Evolutionary conservation across 2,329 filamentous ascomycete species (phyloP).

Genomic region (Ciborinia camelliae): DNA sequence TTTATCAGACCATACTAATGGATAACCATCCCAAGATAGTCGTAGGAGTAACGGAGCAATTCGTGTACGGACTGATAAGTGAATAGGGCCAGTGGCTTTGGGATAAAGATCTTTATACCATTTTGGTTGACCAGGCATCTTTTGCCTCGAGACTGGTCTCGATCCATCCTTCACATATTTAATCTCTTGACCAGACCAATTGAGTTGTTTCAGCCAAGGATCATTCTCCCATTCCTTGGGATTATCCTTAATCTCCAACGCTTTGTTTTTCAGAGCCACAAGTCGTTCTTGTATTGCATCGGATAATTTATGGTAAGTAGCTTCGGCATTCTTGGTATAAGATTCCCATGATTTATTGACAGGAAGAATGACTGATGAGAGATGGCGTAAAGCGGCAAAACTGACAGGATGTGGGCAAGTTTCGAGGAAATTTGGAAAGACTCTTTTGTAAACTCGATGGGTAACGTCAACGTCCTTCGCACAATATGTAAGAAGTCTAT

Average conservation of each 20-base stretch:
- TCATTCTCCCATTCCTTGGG: conserved; percentile 70
- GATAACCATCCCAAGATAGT: conserved; percentile 84
- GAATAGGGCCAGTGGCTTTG: conserved; percentile 65
- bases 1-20: conserved; percentile 88
- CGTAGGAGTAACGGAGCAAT: conserved; percentile 82
- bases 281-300: conserved; percentile 76
- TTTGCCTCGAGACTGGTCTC: conserved; percentile 76
- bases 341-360: conserved; percentile 84
- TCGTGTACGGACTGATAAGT: conserved; percentile 79
- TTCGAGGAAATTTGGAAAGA: conserved; percentile 84
- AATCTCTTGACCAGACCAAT: conserved; percentile 92
- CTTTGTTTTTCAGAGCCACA: conserved; percentile 69
- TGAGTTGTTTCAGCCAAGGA: conserved; percentile 88
- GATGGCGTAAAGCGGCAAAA: conserved; percentile 86
- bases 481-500: conserved; percentile 88
- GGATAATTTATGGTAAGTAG: conserved; percentile 73
- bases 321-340: conserved; percentile 81
- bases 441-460: conserved; percentile 88
- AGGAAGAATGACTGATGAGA: conserved; percentile 90
- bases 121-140: conserved; percentile 88
- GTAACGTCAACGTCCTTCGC: conserved; percentile 92
- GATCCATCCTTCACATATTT: conserved; percentile 86
- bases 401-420: conserved; percentile 96
- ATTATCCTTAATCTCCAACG: conserved; percentile 68
- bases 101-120: conserved; percentile 94